These are phyloP conservation scores for Daldinia childiae DNA, from an alignment of 495 filamentous ascomycete genomes.

Conservation along the genomic window DNA sequence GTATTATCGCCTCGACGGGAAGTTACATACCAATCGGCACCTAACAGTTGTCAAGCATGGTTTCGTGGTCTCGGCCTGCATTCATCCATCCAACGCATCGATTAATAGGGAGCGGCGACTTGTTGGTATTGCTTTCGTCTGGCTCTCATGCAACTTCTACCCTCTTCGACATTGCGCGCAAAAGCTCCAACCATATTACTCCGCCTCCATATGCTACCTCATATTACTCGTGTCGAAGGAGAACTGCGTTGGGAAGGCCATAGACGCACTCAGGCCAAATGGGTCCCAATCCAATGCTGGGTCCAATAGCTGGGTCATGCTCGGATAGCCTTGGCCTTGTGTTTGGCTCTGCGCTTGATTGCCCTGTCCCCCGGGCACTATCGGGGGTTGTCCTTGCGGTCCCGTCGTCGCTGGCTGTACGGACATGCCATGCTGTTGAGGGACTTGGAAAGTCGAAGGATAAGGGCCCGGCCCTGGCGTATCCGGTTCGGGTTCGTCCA, in stretches of 20 bases:
- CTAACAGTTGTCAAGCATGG: slow-evolving; percentile 3
- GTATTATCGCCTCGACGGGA: background rate
- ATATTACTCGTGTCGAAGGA: slow-evolving; percentile 76
- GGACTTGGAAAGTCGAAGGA: slow-evolving; percentile 52
- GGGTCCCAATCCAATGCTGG: slow-evolving; percentile 89
- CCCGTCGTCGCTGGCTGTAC: slow-evolving; percentile 54
- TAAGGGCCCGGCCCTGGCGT: slow-evolving; percentile 76
- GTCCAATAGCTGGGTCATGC: slow-evolving; percentile 77
- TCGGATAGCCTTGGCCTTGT: slow-evolving; percentile 58
- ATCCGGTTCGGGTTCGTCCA: slow-evolving; percentile 81
- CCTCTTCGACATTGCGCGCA: background rate
- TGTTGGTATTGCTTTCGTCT: slow-evolving; percentile 5
- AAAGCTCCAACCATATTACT: background rate
- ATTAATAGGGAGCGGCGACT: background rate
- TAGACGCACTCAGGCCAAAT: slow-evolving; percentile 88
- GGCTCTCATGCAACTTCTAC: background rate
- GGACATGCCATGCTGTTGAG: slow-evolving; percentile 50
- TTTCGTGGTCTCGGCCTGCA: slow-evolving; percentile 2
- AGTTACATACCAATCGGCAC: slow-evolving; percentile 2
- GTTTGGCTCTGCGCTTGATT: slow-evolving; percentile 51
- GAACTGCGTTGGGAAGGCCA: slow-evolving; percentile 93
- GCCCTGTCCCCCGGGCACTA: slow-evolving; percentile 40
- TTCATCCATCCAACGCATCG: slow-evolving; percentile 7
- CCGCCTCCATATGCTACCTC: slow-evolving; percentile 47
- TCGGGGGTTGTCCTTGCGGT: slow-evolving; percentile 50